phyloP scores from a whole-genome alignment of 108 stramenopile species.

The Fragilaria crotonensis region DNA sequence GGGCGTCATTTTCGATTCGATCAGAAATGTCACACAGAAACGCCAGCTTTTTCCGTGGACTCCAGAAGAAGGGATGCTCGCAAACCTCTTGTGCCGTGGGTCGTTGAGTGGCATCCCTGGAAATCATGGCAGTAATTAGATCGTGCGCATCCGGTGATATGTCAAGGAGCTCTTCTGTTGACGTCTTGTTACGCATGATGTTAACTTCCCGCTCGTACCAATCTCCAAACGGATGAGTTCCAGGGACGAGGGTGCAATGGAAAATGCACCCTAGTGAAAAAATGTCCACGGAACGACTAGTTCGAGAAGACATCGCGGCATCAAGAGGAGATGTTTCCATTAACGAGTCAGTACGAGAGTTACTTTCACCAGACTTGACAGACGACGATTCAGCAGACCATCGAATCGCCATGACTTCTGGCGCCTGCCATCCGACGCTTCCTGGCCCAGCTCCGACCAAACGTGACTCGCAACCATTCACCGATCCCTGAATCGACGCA shows the following conservation, averaged over 20 bases:
- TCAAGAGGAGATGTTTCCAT: slow-evolving; percentile 42
- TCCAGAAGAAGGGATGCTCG: slow-evolving; percentile 94
- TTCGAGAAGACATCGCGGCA: slow-evolving; percentile 25
- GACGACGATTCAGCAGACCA: slow-evolving; percentile 22
- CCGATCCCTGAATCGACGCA: slow-evolving; percentile 38
- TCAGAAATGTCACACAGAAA: slow-evolving; percentile 91
- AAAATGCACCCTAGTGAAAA: slow-evolving; percentile 97
- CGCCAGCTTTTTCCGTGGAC: slow-evolving; percentile 49
- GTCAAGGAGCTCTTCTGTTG: slow-evolving; percentile 43
- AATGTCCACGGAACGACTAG: slow-evolving; percentile 88
- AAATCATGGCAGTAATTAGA: slow-evolving; percentile 79
- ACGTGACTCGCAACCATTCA: slow-evolving; percentile 32
- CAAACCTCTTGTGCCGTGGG: slow-evolving; percentile 87
- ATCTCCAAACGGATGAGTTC: slow-evolving; percentile 92
- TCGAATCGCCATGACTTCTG: slow-evolving; percentile 87
- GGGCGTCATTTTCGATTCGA: slow-evolving; percentile 72
- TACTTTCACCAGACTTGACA: slow-evolving; percentile 9
- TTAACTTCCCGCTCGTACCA: slow-evolving; percentile 96
- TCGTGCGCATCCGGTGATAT: slow-evolving; percentile 74
- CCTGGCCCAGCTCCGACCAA: slow-evolving; percentile 76
- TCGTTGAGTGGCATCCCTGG: slow-evolving; percentile 61
- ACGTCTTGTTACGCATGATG: slow-evolving; percentile 80
- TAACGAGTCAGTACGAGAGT: slow-evolving; percentile 22
- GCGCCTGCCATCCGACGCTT: slow-evolving; percentile 95
- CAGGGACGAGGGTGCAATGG: slow-evolving; percentile 83